Conservation (phyloP, 495 filamentous ascomycete species). For the Cladorrhinum samala region DNA sequence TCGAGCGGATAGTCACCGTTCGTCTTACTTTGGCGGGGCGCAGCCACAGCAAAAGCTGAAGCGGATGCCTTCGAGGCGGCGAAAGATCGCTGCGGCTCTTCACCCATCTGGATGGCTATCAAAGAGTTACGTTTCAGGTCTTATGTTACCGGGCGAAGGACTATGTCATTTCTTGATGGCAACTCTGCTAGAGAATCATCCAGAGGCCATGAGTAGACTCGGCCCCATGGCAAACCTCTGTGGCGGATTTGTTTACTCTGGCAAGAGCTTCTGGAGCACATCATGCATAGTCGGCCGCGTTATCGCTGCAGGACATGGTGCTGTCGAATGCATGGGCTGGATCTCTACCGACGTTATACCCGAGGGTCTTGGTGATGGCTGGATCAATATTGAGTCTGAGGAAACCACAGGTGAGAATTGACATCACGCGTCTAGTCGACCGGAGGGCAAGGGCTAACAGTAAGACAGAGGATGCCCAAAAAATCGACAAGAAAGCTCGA, state of each 20-base stretch:
- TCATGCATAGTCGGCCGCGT: slow-evolving; percentile 71
- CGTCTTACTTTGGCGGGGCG: slow-evolving; percentile 36
- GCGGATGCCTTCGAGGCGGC: slow-evolving; percentile 27
- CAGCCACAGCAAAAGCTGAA: slow-evolving; percentile 20
- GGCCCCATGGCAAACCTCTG: slow-evolving; percentile 67
- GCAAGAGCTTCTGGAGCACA: slow-evolving; percentile 78
- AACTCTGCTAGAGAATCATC: slow-evolving; percentile 70
- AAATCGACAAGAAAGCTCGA: slow-evolving; percentile 40
- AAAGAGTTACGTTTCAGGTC: slow-evolving; percentile 68
- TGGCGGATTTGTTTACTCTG: slow-evolving; percentile 68
- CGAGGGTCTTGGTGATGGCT: slow-evolving; percentile 49
- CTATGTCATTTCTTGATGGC: slow-evolving; percentile 73
- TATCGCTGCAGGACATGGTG: slow-evolving; percentile 56
- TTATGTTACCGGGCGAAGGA: slow-evolving; percentile 70
- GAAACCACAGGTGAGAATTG: slow-evolving; percentile 41
- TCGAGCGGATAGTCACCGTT: slow-evolving; percentile 29
- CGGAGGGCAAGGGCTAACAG: slow-evolving; percentile 2
- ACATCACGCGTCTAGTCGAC: background rate
- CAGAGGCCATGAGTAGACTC: slow-evolving; percentile 54
- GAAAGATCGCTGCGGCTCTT: slow-evolving; percentile 38
- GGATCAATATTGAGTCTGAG: slow-evolving; percentile 55
- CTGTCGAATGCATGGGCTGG: slow-evolving; percentile 76
- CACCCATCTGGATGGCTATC: slow-evolving; percentile 70
- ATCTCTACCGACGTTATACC: slow-evolving; percentile 55
- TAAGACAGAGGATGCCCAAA: slow-evolving; percentile 32